These are phyloP conservation scores for Emericellopsis atlantica DNA, from an alignment of 2,329 filamentous ascomycete species.

Conservation along the genomic window DNA sequence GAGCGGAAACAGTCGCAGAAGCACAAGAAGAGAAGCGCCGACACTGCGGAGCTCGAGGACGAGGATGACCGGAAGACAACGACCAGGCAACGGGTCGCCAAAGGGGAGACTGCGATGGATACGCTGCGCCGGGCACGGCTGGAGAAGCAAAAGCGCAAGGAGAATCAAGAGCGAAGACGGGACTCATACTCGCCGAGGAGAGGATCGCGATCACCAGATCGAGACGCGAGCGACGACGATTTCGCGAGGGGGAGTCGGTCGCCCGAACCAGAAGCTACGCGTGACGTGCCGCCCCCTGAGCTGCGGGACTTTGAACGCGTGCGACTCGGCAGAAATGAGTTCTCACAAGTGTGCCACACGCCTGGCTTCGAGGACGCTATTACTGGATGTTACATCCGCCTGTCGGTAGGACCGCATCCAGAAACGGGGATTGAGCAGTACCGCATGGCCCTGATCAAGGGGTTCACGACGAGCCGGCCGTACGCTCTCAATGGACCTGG, in stretches of 20 bases:
- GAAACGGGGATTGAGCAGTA: constrained; percentile 66
- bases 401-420: constrained; percentile 69
- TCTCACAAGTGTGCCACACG: constrained; percentile 86
- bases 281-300: constrained; percentile 58
- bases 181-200: constrained; percentile 29
- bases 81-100: constrained; percentile 51
- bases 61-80: constrained; percentile 48
- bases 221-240: constrained; percentile 57
- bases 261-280: constrained; percentile 52
- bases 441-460: constrained; percentile 78
- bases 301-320: constrained; percentile 76
- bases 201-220: constrained; percentile 24
- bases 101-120: constrained; percentile 55
- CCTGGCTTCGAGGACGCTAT: constrained; percentile 78
- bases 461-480: constrained; percentile 64
- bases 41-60: constrained; percentile 67
- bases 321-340: constrained; percentile 72
- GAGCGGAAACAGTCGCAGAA: constrained; percentile 28
- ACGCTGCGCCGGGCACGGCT: constrained; percentile 46
- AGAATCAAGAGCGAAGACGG: constrained; percentile 46
- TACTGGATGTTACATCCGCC: constrained; percentile 71
- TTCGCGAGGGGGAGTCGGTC: constrained; percentile 50
- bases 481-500: constrained; percentile 76
- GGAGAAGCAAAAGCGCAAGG: constrained; percentile 38
- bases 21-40: constrained; percentile 66